Evolutionary conservation across 2,329 filamentous ascomycete species (phyloP), one percentile per base, ranked within the genome.

Genomic region (Botrytis medusae): DNA sequence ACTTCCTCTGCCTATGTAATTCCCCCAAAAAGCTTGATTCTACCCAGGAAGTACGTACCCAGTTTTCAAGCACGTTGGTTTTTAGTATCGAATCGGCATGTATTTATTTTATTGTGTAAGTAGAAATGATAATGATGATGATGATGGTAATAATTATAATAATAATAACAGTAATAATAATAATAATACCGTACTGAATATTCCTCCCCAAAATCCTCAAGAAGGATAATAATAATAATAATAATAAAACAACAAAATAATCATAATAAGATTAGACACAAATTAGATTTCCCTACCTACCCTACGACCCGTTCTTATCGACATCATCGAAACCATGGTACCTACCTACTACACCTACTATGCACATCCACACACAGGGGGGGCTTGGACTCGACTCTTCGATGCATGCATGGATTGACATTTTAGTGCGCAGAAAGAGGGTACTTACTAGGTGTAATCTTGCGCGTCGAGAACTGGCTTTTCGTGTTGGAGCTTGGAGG

Each of bases 251-350:
- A 62, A 18, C 8, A 16, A 44, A 46, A 60, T 34, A 20, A 46
- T 20, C 20, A 48, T 29, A n/a, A 29, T 54, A 54, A 54, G 51
- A 54, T 29, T 54, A 25, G 51, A 54, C 29, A n/a, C 51, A n/a
- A 54, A 29, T 29, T n/a, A 54, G 51, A 29, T 54, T 54, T 29
- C 34, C 34, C 4, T 4, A 37, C 34, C 40, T 10, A n/a, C 25
- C 25, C 51, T 54, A 29, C 51, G 60, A 62, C 60, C 37, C 60
- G 42, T 62, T 40, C 60, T 62, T 42, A 42, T 62, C 60, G 37
- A 62, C 60, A 62, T 62, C 60, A 62, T 62, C 34, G 60, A 42
- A 62, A 62, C 60, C 60, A 42, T 62, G 60, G 37, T 40, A 42
- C 60, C 48, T n/a, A 37, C 34, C 34, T 37, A 37, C 34, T 37